phyloP scores from a whole-genome alignment of 345 rosid species.

The Murraya koenigii region DNA sequence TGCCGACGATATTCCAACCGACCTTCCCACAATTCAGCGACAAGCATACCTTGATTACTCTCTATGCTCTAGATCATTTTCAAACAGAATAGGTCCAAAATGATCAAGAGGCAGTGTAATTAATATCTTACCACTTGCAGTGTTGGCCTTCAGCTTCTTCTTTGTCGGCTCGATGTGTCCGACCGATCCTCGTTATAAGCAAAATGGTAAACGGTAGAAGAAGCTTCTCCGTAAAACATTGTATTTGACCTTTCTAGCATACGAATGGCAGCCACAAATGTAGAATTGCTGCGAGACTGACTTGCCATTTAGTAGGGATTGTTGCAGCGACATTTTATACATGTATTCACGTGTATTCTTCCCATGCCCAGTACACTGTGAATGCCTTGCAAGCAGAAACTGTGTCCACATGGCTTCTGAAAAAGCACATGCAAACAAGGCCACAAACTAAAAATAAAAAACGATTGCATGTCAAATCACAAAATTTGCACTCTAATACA shows the following conservation, averaged over 20 bases:
- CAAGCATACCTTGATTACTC: conserved; percentile 57
- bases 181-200: conserved; percentile 53
- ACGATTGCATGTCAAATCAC: no score
- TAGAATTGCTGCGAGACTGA: conserved; percentile 59
- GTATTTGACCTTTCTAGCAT: conserved; percentile 42
- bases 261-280: conserved; percentile 57
- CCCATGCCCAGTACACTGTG: conserved; percentile 52
- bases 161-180: conserved; percentile 59
- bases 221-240: conserved; percentile 10
- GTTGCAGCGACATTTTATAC: conserved; percentile 49
- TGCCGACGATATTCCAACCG: conserved; percentile 57
- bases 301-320: conserved; percentile 41
- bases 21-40: conserved; percentile 72
- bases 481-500: no score
- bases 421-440: conserved; percentile 9
- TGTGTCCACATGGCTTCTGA: conserved; percentile 88
- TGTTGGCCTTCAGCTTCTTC: conserved; percentile 67
- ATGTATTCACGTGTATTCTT: conserved; percentile 22
- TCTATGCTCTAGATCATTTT: conserved; percentile 44
- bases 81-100: conserved; percentile 75
- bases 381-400: conserved; percentile 67
- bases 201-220: conserved; percentile 34
- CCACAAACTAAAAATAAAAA: no score
- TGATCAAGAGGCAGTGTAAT: conserved; percentile 66
- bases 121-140: conserved; percentile 65